A percentile compares a stretch with the other conserved stretches of the same genome.
phyloP scores from a whole-genome alignment of 306 rosid genomes.

The Glycyrrhiza uralensis region DNA sequence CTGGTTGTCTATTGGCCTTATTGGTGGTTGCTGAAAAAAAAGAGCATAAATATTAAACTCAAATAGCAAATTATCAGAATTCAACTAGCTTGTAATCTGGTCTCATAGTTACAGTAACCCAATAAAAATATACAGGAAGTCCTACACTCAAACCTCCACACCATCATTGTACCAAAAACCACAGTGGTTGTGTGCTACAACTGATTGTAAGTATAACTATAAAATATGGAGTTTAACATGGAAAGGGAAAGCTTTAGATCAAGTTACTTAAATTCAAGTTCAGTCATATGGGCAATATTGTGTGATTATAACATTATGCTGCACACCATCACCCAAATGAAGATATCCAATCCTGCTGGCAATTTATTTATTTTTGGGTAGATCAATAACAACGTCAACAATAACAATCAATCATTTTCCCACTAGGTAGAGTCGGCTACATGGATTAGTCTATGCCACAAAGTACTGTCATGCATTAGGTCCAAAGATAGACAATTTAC shows the following conservation, averaged over 20 bases:
- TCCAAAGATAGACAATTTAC: too few species aligned
- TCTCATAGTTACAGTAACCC: not conserved
- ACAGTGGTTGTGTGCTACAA: not conserved
- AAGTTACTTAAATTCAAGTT: not conserved
- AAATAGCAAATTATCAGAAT: constrained; percentile 10
- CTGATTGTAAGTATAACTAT: not conserved
- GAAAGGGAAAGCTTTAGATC: not conserved
- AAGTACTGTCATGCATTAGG: too few species aligned
- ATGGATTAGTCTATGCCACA: too few species aligned
- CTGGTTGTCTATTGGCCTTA: constrained; percentile 73
- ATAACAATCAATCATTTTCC: too few species aligned
- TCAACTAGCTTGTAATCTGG: not conserved
- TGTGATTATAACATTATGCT: not conserved
- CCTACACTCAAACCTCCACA: not conserved
- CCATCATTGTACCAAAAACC: not conserved
- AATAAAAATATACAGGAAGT: not conserved
- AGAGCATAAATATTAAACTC: constrained; percentile 31
- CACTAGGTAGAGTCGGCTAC: too few species aligned
- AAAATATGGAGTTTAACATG: not conserved
- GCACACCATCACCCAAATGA: not conserved
- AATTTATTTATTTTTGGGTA: not conserved
- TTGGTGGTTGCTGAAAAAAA: constrained; percentile 74
- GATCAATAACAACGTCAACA: too few species aligned
- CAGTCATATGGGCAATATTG: not conserved
- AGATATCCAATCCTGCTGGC: not conserved